phyloP scores from a whole-genome alignment of 2,329 filamentous ascomycete genomes.

The Beauveria brongniartii region DNA sequence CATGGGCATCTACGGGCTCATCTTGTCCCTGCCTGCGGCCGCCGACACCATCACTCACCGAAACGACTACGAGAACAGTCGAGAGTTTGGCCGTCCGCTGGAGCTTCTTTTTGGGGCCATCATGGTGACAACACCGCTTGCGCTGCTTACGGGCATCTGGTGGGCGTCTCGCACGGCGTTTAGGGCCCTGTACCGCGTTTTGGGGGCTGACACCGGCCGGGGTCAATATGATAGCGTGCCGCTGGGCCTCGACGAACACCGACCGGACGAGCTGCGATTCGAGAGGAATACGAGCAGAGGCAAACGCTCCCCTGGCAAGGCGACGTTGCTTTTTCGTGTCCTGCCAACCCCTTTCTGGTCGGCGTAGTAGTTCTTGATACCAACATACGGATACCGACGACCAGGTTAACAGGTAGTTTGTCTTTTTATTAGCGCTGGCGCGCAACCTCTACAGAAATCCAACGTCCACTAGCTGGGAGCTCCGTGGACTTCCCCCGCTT shows the following conservation, averaged over 20 bases:
- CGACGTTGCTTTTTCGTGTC: background rate
- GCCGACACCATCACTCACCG: background rate
- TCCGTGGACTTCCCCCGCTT: background rate
- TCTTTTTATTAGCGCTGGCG: background rate
- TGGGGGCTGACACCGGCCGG: background rate
- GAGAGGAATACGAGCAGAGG: background rate
- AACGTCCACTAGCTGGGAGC: background rate
- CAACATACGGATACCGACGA: too few relatives aligned
- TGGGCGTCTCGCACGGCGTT: slow-evolving; percentile 6
- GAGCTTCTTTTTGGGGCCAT: background rate
- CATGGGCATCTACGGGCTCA: background rate
- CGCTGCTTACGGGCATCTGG: background rate
- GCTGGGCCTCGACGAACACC: background rate
- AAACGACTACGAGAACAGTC: background rate
- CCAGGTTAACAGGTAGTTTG: too few relatives aligned
- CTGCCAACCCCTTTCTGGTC: background rate
- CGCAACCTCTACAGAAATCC: background rate
- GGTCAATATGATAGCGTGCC: background rate
- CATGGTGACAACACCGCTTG: background rate
- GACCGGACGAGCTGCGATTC: background rate
- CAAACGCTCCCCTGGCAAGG: background rate
- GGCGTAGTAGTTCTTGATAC: background rate
- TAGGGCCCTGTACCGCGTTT: slow-evolving; percentile 4
- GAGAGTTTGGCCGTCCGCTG: background rate
- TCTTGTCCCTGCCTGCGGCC: background rate